These are phyloP conservation scores for Rhynchospora tenuis DNA, from an alignment of 176 grass and related monocot genomes.

Conservation along the genomic window DNA sequence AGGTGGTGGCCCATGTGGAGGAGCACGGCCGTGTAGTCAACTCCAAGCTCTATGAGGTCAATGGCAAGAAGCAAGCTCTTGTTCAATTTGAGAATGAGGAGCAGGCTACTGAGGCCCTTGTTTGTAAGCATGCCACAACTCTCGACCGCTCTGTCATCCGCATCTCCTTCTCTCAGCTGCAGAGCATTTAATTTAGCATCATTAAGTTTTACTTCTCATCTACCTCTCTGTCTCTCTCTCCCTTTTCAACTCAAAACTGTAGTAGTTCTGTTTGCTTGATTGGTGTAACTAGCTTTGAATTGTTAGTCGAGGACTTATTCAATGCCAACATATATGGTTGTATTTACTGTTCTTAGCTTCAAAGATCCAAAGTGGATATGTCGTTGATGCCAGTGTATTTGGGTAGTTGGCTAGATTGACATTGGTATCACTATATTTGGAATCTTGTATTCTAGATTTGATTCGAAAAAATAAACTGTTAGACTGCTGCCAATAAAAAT, in stretches of 20 bases:
- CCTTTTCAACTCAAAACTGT: background rate
- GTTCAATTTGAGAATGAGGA: conserved; percentile 46
- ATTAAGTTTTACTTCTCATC: background rate
- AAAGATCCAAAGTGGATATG: background rate
- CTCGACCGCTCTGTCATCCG: conserved; percentile 32
- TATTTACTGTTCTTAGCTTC: background rate
- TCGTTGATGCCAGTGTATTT: background rate
- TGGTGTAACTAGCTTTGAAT: background rate
- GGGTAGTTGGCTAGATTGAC: background rate
- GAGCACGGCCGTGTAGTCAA: conserved; percentile 39
- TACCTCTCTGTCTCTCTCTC: background rate
- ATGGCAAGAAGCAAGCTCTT: conserved; percentile 43
- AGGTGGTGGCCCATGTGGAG: conserved; percentile 33
- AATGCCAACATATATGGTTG: background rate
- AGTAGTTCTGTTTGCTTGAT: background rate
- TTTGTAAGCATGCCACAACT: conserved; percentile 45
- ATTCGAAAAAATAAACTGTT: background rate
- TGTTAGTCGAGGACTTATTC: background rate
- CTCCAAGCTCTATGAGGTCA: conserved; percentile 45
- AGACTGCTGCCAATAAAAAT: background rate
- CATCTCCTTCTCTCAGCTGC: conserved; percentile 52
- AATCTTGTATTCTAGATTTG: background rate
- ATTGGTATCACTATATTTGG: background rate
- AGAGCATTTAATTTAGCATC: conserved; percentile 45
- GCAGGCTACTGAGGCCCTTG: conserved; percentile 46